Percentiles rank a stretch among this genome's conserved stretches.
These are phyloP conservation scores for Ramaria sp. DNA, from an alignment of 768 basidiomycete species.

Conservation along the genomic window DNA sequence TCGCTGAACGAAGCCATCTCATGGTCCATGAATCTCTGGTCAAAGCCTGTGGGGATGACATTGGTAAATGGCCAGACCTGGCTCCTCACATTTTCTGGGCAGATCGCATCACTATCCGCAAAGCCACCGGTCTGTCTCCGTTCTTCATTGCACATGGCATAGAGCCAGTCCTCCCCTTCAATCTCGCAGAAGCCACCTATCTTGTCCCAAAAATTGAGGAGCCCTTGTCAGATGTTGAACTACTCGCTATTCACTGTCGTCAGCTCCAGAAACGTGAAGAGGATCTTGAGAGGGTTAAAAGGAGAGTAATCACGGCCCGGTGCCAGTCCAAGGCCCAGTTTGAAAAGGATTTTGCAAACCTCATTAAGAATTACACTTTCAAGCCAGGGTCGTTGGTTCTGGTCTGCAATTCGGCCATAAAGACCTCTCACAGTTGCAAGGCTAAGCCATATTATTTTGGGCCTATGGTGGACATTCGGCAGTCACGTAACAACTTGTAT, in stretches of 20 bases:
- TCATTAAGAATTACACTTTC: background rate
- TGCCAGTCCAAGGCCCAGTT: constrained; percentile 9
- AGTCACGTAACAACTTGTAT: constrained; percentile 16
- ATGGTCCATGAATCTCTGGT: constrained; percentile 24
- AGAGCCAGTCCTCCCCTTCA: constrained; percentile 22
- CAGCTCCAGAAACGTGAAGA: too few relatives aligned
- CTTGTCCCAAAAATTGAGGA: constrained; percentile 14
- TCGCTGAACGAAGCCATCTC: constrained; percentile 20
- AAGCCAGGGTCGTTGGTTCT: constrained; percentile 16
- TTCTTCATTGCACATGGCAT: constrained; percentile 14
- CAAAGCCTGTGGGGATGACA: constrained; percentile 23
- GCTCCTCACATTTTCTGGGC: constrained; percentile 12
- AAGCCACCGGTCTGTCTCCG: constrained; percentile 11
- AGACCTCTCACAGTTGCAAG: constrained; percentile 17
- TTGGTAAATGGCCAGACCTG: constrained; percentile 21
- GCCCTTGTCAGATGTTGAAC: constrained; percentile 10
- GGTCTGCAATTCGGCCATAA: constrained; percentile 5
- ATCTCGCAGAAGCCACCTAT: constrained; percentile 23
- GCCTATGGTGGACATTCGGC: constrained; percentile 16
- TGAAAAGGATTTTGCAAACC: background rate
- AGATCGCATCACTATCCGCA: constrained; percentile 9
- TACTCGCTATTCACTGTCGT: too few relatives aligned
- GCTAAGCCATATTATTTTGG: constrained; percentile 17
- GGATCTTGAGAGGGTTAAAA: background rate
- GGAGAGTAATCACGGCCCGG: constrained; percentile 7